Conservation (phyloP, 345 rosid species). For the Arabis hirsuta region DNA sequence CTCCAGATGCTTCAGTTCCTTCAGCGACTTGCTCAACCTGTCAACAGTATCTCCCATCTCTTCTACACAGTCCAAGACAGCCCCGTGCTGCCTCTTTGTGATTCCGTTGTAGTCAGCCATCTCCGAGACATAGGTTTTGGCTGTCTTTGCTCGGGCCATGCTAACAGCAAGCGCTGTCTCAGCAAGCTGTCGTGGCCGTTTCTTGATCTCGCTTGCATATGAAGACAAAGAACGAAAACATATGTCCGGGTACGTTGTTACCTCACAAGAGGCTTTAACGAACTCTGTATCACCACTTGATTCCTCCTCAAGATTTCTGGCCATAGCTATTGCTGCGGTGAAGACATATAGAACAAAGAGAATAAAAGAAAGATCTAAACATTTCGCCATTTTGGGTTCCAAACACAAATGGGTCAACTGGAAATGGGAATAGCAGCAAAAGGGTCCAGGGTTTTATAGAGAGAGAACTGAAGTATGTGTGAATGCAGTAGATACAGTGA, state of each 20-base stretch:
- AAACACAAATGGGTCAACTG: conserved; percentile 10
- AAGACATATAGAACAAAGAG: conserved; percentile 35
- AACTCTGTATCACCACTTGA: conserved; percentile 44
- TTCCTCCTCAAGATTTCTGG: conserved; percentile 44
- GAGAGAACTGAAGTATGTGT: conserved; percentile 20
- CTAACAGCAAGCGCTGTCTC: conserved; percentile 80
- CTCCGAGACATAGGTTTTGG: conserved; percentile 60
- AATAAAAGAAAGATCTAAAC: conserved; percentile 29
- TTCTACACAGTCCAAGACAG: conserved; percentile 71
- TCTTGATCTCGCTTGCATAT: conserved; percentile 62
- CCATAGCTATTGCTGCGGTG: conserved; percentile 38
- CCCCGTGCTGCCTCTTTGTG: conserved; percentile 60
- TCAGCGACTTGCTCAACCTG: conserved; percentile 61
- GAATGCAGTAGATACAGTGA: conserved; percentile 29
- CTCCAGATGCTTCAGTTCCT: conserved; percentile 66
- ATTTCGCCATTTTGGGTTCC: conserved; percentile 36
- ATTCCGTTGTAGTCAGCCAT: conserved; percentile 59
- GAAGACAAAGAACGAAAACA: conserved; percentile 70
- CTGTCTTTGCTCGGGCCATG: conserved; percentile 56
- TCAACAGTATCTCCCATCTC: conserved; percentile 81
- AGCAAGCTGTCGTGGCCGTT: conserved; percentile 63
- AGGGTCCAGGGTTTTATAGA: conserved; percentile 29
- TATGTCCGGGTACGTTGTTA: conserved; percentile 63
- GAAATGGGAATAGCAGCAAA: conserved; percentile 28
- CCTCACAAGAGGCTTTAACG: conserved; percentile 62